Percentiles rank a stretch among this genome's conserved stretches.
These are phyloP conservation scores for Pseudogymnoascus sp. DNA, from an alignment of 2,329 filamentous ascomycete species.

Conservation along the genomic window DNA sequence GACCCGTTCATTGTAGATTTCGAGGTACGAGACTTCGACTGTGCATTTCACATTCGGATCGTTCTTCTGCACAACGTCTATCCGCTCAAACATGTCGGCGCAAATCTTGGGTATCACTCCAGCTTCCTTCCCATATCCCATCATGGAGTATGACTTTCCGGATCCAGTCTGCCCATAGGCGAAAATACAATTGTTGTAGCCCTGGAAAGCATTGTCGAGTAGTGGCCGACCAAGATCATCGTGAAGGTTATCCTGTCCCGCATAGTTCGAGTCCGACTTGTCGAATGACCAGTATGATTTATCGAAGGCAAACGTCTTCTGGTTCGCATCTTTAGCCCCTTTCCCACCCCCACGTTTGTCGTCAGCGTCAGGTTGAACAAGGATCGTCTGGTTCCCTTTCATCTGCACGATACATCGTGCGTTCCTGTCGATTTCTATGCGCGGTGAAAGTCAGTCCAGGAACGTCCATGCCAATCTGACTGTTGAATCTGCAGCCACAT, in stretches of 20 bases:
- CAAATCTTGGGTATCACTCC: slow-evolving; percentile 97
- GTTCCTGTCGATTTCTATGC: slow-evolving; percentile 74
- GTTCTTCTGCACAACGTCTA: slow-evolving; percentile 53
- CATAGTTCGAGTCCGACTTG: slow-evolving; percentile 71
- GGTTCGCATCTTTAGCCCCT: slow-evolving; percentile 59
- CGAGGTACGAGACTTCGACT: slow-evolving; percentile 94
- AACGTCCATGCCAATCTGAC: neutral
- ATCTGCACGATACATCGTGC: slow-evolving; percentile 97
- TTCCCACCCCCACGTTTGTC: slow-evolving; percentile 53
- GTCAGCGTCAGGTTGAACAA: slow-evolving; percentile 60
- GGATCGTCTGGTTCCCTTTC: slow-evolving; percentile 85
- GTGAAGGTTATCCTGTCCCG: slow-evolving; percentile 84
- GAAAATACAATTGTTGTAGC: slow-evolving; percentile 99
- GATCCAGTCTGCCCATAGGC: slow-evolving; percentile 98
- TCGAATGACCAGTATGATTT: slow-evolving; percentile 98
- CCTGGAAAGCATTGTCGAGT: slow-evolving; percentile 94
- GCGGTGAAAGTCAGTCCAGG: slow-evolving; percentile 13
- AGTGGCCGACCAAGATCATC: slow-evolving; percentile 81
- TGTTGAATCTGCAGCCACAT: slow-evolving; percentile 10
- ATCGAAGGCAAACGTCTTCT: slow-evolving; percentile 92
- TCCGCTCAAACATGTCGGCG: slow-evolving; percentile 93
- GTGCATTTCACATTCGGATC: slow-evolving; percentile 80
- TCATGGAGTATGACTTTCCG: slow-evolving; percentile 99
- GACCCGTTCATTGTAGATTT: slow-evolving; percentile 98
- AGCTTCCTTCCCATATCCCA: slow-evolving; percentile 94